phyloP scores from a whole-genome alignment of 768 basidiomycete species.

The Calocybe gangraenosa region DNA sequence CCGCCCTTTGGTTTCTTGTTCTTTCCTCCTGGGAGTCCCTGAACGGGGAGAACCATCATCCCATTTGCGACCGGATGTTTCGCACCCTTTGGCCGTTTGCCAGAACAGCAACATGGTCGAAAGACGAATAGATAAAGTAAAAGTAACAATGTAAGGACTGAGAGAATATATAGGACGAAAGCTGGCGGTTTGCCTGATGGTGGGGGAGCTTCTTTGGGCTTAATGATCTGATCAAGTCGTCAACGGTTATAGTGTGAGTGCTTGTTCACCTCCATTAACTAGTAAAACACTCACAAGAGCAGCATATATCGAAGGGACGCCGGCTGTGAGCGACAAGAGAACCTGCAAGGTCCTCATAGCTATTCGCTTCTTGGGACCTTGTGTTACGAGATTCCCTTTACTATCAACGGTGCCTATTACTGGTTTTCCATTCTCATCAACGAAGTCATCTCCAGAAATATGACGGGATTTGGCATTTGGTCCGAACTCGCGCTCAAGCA shows the following conservation, averaged over 20 bases:
- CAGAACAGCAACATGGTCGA: slow-evolving; percentile 51
- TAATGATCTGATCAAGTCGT: slow-evolving; percentile 55
- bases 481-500: slow-evolving; percentile 69
- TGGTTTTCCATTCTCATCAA: slow-evolving; percentile 45
- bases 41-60: slow-evolving; percentile 63
- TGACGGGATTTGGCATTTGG: slow-evolving; percentile 27
- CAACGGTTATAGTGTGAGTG: slow-evolving; percentile 12
- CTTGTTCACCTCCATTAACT: not conserved
- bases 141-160: slow-evolving; percentile 46
- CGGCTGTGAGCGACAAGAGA: slow-evolving; percentile 46
- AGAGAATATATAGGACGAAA: slow-evolving; percentile 54
- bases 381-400: slow-evolving; percentile 56
- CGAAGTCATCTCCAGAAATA: slow-evolving; percentile 20
- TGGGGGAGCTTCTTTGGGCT: slow-evolving; percentile 45
- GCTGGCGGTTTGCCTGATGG: slow-evolving; percentile 48
- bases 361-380: slow-evolving; percentile 58
- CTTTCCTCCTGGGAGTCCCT: slow-evolving; percentile 41
- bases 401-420: slow-evolving; percentile 55
- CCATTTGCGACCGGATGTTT: slow-evolving; percentile 30
- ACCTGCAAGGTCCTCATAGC: slow-evolving; percentile 45
- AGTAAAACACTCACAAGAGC: slow-evolving; percentile 44
- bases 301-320: slow-evolving; percentile 56
- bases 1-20: slow-evolving; percentile 26
- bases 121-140: slow-evolving; percentile 54
- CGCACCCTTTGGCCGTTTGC: slow-evolving; percentile 26